Evolutionary conservation across 2,329 filamentous ascomycete species (phyloP).

Genomic region (Alternaria dauci): DNA sequence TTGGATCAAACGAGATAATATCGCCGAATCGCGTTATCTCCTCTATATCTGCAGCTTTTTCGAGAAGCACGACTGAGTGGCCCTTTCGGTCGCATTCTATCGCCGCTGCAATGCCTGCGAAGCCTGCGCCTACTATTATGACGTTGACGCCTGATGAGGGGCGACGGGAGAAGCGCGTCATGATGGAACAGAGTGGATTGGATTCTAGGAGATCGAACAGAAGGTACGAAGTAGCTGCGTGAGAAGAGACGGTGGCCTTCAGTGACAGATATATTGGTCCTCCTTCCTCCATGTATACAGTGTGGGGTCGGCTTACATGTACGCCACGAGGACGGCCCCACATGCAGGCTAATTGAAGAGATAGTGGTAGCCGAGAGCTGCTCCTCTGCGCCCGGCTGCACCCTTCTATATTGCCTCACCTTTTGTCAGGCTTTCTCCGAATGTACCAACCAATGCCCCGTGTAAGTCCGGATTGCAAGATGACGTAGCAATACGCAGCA

Average conservation of each 20-base stretch:
- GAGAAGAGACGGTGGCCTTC: neutral
- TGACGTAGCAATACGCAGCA: neutral
- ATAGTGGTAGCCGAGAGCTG: neutral
- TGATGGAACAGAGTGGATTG: neutral
- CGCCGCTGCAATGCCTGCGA: slow-evolving; percentile 69
- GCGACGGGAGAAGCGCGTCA: slow-evolving; percentile 28
- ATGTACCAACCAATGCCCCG: no score
- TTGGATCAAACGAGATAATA: slow-evolving; percentile 69
- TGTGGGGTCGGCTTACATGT: slow-evolving; percentile 9
- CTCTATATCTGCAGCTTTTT: slow-evolving; percentile 56
- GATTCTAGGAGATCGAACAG: neutral
- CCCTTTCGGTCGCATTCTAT: slow-evolving; percentile 70
- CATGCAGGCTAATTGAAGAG: slow-evolving; percentile 8
- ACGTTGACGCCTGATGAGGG: slow-evolving; percentile 45
- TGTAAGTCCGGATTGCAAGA: neutral
- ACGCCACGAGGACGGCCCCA: slow-evolving; percentile 6
- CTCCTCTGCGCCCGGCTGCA: neutral
- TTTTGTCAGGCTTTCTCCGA: no score
- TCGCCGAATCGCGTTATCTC: slow-evolving; percentile 67
- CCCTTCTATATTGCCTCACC: neutral
- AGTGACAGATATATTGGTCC: neutral
- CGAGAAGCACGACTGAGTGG: slow-evolving; percentile 65
- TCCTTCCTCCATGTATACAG: neutral
- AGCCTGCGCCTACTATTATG: slow-evolving; percentile 61
- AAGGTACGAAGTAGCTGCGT: neutral